Percentiles rank a stretch among this genome's conserved stretches.
These are phyloP conservation scores for Verticillium zaregamsianum DNA, from an alignment of 2,329 filamentous ascomycete species.

Conservation along the genomic window DNA sequence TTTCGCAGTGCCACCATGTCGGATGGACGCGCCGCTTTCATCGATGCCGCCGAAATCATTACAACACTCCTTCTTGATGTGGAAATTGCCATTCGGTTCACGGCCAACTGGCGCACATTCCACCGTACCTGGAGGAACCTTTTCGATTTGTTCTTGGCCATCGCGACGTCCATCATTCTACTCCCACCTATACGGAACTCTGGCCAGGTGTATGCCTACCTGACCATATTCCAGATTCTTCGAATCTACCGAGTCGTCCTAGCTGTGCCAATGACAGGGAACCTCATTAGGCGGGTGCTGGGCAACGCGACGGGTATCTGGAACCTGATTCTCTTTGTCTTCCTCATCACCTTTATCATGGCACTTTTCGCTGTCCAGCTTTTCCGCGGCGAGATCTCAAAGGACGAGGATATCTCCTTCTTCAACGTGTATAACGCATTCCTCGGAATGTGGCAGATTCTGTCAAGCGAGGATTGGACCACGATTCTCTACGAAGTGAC, in stretches of 20 bases:
- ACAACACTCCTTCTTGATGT: slow-evolving; percentile 75
- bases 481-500: slow-evolving; percentile 79
- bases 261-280: slow-evolving; percentile 80
- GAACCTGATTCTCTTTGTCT: slow-evolving; percentile 94
- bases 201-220: slow-evolving; percentile 73
- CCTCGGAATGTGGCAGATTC: slow-evolving; percentile 93
- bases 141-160: slow-evolving; percentile 73
- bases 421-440: slow-evolving; percentile 93
- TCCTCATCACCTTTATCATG: slow-evolving; percentile 88
- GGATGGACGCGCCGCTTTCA: slow-evolving; percentile 53
- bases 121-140: slow-evolving; percentile 70
- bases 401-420: slow-evolving; percentile 69
- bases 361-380: slow-evolving; percentile 92
- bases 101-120: slow-evolving; percentile 77
- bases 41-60: slow-evolving; percentile 67
- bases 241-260: slow-evolving; percentile 89
- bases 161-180: slow-evolving; percentile 81
- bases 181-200: slow-evolving; percentile 74
- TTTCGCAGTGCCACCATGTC: slow-evolving; percentile 75
- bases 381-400: slow-evolving; percentile 60
- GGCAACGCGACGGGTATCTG: slow-evolving; percentile 88
- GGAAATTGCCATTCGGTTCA: slow-evolving; percentile 79
- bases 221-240: slow-evolving; percentile 90
- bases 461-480: slow-evolving; percentile 98
- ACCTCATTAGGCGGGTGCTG: slow-evolving; percentile 82